Conservation (phyloP, 306 rosid species). For the Hippophae rhamnoides region DNA sequence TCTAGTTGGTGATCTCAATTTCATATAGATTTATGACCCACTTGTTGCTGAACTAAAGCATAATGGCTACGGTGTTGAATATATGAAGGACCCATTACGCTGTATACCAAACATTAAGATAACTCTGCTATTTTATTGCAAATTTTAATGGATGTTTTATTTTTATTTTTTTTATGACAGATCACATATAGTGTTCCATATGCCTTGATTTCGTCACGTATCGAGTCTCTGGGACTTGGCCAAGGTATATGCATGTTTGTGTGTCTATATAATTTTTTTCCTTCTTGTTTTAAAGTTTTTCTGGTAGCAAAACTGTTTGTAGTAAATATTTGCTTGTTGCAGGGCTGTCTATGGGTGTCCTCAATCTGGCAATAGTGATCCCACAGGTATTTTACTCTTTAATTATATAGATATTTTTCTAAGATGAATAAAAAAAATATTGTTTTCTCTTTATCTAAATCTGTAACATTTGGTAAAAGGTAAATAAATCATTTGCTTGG, state of each 20-base stretch:
- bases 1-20: too few relatives aligned
- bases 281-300: neutral
- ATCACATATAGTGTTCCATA: slow-evolving; percentile 89
- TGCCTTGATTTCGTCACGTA: slow-evolving; percentile 70
- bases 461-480: too few relatives aligned
- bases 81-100: too few relatives aligned
- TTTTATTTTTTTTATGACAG: slow-evolving; percentile 39
- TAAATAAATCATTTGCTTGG: too few relatives aligned
- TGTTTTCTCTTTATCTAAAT: neutral
- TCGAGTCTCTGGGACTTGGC: slow-evolving; percentile 85
- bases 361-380: slow-evolving; percentile 80
- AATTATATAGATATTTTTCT: slow-evolving; percentile 1
- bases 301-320: slow-evolving; percentile 16
- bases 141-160: slow-evolving; percentile 6
- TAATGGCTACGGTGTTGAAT: too few relatives aligned
- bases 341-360: slow-evolving; percentile 93
- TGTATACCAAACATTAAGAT: too few relatives aligned
- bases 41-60: too few relatives aligned
- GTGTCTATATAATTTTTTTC: slow-evolving; percentile 12
- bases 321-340: slow-evolving; percentile 28
- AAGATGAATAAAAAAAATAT: neutral
- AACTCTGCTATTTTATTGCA: neutral
- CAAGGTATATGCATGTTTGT: slow-evolving; percentile 51
- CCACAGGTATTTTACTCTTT: slow-evolving; percentile 61
- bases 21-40: too few relatives aligned